Base-by-base conservation (phyloP, 75 land plant genomes). In the Picea glauca region DNA sequence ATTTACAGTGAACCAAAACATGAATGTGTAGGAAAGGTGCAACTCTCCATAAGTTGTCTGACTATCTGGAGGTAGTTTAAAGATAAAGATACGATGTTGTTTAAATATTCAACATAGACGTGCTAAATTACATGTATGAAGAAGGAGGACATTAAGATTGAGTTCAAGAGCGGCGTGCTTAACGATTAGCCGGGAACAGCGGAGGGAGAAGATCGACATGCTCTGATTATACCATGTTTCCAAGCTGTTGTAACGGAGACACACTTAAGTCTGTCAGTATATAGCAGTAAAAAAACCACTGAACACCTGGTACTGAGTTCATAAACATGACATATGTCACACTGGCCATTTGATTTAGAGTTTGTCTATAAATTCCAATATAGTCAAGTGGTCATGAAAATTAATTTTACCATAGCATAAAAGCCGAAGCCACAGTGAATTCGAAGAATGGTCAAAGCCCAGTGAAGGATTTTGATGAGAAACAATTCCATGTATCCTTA, bases 21-120 rank as follows among this genome's bases (percentile, higher is more conserved):
- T 57, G 90, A 88, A 77, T 90, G 92, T 65, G 78, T 92, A 12
- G 96, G 94, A 58, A 93, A 94, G 80, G 79, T 92, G 63, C 94
- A 92, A 74, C 84, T 94, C 2, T 90, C 77, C 14, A 83, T 88
- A 57, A 84, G 66, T 65, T 80, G 65, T 35, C 31, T 78, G 31
- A 58, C 17, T 46, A 75, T 78, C 33, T 89, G 26, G 26, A 26
- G 26, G 26, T 26, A 26, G 26, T 26, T 26, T 26, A 26, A 26
- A 26, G 26, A 26, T 26, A 26, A 26, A 26, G 0, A 26, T 26
- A 26, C 26, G 26, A 26, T 26, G 26, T 0, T 26, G 26, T 26
- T 26, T 26, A 26, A 26, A 26, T 26, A 0, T 26, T 26, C 26
- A 26, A 26, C 26, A 26, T 26, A 26, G 26, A 26, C 26, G 26